These are phyloP conservation scores for Haplosporangium gracile DNA, from an alignment of 192 early-diverging fungal species.

Conservation along the genomic window DNA sequence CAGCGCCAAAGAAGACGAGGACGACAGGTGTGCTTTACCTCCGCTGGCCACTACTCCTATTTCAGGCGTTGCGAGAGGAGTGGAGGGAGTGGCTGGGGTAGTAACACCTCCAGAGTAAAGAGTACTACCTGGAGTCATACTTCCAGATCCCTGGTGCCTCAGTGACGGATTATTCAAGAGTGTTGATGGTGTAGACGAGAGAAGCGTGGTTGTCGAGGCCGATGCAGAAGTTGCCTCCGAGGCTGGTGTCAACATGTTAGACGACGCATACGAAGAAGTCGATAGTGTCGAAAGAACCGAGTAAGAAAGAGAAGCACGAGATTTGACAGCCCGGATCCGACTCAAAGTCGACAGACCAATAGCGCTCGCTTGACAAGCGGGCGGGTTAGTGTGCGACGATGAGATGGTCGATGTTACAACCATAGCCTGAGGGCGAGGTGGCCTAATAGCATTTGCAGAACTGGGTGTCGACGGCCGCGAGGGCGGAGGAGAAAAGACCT, in stretches of 20 bases:
- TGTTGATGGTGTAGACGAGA: neutral
- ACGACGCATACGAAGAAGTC: neutral
- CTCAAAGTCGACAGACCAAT: neutral
- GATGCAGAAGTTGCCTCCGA: neutral
- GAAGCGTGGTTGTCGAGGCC: neutral
- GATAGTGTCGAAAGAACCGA: constrained; percentile 22
- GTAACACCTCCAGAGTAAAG: neutral
- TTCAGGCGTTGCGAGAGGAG: neutral
- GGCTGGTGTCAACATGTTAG: neutral
- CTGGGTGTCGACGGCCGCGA: neutral
- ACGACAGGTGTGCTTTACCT: neutral
- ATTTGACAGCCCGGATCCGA: constrained; percentile 29
- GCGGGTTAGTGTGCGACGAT: neutral
- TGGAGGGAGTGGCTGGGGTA: neutral
- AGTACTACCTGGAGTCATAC: neutral
- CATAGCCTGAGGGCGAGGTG: constrained; percentile 1
- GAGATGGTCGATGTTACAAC: neutral
- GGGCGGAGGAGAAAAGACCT: neutral
- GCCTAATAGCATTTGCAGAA: neutral
- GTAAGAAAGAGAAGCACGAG: constrained; percentile 38
- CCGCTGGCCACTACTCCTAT: neutral
- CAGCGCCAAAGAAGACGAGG: neutral
- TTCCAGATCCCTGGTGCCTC: neutral
- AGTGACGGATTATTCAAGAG: neutral
- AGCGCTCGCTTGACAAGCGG: neutral